Base-by-base conservation (phyloP, 768 basidiomycete species). In the Exsudoporus frostii region DNA sequence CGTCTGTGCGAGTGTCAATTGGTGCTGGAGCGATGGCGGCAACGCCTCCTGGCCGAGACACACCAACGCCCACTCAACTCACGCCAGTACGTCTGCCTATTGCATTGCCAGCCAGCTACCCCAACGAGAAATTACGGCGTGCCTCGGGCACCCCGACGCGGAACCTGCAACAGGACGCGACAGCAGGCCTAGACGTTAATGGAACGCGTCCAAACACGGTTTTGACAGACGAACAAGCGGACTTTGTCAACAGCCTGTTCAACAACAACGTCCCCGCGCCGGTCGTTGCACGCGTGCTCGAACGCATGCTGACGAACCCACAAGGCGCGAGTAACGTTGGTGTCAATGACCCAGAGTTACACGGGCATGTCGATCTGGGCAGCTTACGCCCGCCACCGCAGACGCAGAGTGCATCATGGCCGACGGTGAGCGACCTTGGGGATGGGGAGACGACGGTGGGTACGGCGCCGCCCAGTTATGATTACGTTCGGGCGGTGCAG, bases 371-470 rank as follows among this genome's bases (percentile, higher is more conserved):
- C 17, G 46, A 45, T 13, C 7, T 33, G 10, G 29, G 25, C 22
- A 46, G 7, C 34, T 24, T 22, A 6, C 0, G 25, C n/a, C 3
- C 33, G 15, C 1, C 33, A 13, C 29, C 50, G 4, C 55, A 39
- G 19, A n/a, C 19, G 11, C 40, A 27, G 37, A 34, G 14, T 29
- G 6, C 17, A 7, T 8, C 25, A 9, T 50, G 59, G 36, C 75
- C 80, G 37, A 82, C 38, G 46, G 36, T 38, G 53, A 83, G 58
- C 71, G 71, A 47, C 55, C 59, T 63, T 68, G 73, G 43, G 58
- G 65, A 65, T 65, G 64, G 48, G 58, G 65, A 56, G 64, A 66
- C 40, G 57, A 67, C 60, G 59, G 64, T 49, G 58, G 66, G 52
- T 2, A 56, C 54, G 37, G 63, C 63, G 15, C 64, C 64, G 4